phyloP scores from a whole-genome alignment of 1,284 basidiomycete species.

The Sparassis latifolia region DNA sequence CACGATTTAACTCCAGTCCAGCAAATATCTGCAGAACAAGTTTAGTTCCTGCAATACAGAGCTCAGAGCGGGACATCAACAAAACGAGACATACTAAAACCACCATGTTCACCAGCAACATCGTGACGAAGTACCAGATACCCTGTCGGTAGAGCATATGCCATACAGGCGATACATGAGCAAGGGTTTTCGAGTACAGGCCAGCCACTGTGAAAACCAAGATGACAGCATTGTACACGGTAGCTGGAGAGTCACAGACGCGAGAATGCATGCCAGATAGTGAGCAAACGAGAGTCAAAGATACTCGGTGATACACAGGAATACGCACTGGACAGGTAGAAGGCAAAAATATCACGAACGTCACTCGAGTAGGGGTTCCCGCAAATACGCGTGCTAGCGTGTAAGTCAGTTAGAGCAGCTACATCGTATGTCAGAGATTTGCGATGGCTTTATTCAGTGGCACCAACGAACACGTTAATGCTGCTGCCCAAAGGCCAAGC shows the following conservation, averaged over 20 bases:
- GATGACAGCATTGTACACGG: background rate
- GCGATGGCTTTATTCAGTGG: too few species aligned
- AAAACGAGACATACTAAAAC: background rate
- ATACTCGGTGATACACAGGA: too few species aligned
- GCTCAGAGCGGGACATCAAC: background rate
- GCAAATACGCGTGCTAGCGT: too few species aligned
- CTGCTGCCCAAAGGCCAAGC: too few species aligned
- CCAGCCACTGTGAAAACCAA: background rate
- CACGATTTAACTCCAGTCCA: background rate
- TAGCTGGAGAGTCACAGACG: background rate
- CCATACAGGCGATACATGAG: background rate
- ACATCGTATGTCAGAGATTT: too few species aligned
- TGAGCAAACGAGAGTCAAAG: too few species aligned
- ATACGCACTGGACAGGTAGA: too few species aligned
- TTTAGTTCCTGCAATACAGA: background rate
- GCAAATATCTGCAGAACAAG: background rate
- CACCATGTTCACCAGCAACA: constrained; percentile 1
- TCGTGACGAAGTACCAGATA: constrained; percentile 2
- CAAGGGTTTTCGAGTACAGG: background rate
- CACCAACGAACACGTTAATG: too few species aligned
- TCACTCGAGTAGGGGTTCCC: too few species aligned
- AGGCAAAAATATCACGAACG: too few species aligned
- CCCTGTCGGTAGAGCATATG: constrained; percentile 1
- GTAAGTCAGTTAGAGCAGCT: too few species aligned
- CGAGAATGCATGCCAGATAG: too few species aligned